Percentiles rank a stretch among this genome's conserved stretches.
Conservation (phyloP, 2,329 filamentous ascomycete species). For the Elsinoe batatas region DNA sequence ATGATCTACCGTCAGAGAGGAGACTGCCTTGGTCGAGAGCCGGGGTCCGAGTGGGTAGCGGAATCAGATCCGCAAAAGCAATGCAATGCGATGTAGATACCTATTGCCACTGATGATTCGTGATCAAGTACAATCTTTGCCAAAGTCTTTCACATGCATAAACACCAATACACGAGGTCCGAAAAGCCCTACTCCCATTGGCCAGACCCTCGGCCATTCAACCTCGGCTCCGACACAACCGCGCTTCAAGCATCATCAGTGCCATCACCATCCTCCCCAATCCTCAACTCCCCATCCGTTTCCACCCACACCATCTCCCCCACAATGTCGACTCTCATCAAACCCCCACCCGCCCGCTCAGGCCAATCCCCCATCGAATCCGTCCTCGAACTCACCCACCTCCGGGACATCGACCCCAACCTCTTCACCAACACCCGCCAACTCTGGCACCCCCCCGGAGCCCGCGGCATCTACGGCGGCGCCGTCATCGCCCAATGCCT, state of each 20-base stretch:
- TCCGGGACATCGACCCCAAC: conserved; percentile 67
- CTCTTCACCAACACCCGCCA: conserved; percentile 91
- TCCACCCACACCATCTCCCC: neutral
- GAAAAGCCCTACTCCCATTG: neutral
- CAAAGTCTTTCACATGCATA: neutral
- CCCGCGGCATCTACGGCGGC: conserved; percentile 87
- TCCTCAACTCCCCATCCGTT: neutral
- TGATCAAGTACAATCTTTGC: neutral
- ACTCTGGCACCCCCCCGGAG: conserved; percentile 84
- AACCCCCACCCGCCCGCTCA: conserved; percentile 61
- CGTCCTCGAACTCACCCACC: conserved; percentile 72
- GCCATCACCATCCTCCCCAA: neutral
- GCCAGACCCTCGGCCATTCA: neutral
- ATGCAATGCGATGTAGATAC: too few relatives aligned
- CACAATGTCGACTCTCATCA: conserved; percentile 46
- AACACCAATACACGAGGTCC: neutral
- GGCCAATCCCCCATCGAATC: conserved; percentile 78
- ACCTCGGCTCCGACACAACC: neutral
- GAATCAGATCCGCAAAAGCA: too few relatives aligned
- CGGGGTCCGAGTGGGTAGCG: neutral
- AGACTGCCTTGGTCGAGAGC: too few relatives aligned
- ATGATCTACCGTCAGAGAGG: neutral
- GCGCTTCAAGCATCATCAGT: neutral
- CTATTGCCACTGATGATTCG: neutral
- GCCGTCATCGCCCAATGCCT: conserved; percentile 88